Conservation (phyloP, 805 yeast genomes). For the Candida schatavii region DNA sequence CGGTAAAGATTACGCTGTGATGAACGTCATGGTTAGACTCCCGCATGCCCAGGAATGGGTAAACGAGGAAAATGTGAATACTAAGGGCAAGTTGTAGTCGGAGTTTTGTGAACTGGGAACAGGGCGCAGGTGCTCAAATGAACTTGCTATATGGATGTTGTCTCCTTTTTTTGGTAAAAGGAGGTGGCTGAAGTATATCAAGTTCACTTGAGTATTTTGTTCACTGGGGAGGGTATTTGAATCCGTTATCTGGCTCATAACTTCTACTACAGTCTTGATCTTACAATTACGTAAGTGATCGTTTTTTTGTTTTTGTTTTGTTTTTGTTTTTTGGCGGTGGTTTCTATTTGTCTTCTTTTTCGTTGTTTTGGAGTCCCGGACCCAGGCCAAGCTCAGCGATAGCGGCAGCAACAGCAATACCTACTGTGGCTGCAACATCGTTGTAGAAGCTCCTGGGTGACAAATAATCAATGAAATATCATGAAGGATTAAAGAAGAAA, state of each 20-base stretch:
- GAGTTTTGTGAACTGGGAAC: conserved; percentile 7
- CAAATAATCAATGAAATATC: background rate
- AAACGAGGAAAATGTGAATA: conserved; percentile 12
- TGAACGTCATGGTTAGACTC: conserved; percentile 45
- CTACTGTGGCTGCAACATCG: no score
- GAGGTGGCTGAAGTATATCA: background rate
- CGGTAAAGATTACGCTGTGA: conserved; percentile 39
- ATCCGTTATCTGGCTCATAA: conserved; percentile 6
- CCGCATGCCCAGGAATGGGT: conserved; percentile 35
- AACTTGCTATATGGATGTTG: conserved; percentile 3
- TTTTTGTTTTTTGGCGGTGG: conserved; percentile 2
- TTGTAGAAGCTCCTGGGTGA: background rate
- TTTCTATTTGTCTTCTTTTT: conserved; percentile 2
- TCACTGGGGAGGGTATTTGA: conserved; percentile 6
- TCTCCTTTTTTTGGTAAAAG: background rate
- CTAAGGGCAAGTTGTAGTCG: conserved; percentile 13
- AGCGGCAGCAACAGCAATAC: no score
- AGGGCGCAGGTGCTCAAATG: conserved; percentile 9
- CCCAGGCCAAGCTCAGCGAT: no score
- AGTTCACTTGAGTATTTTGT: conserved; percentile 9
- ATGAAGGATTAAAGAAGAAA: background rate
- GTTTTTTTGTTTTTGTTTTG: conserved; percentile 3
- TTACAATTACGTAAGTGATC: background rate
- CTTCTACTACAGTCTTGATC: conserved; percentile 7
- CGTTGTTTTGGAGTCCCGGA: background rate